Evolutionary conservation across 1,284 basidiomycete genomes (phyloP), one percentile per base, ranked within the genome.

Genomic region (Leccinum fallax): DNA sequence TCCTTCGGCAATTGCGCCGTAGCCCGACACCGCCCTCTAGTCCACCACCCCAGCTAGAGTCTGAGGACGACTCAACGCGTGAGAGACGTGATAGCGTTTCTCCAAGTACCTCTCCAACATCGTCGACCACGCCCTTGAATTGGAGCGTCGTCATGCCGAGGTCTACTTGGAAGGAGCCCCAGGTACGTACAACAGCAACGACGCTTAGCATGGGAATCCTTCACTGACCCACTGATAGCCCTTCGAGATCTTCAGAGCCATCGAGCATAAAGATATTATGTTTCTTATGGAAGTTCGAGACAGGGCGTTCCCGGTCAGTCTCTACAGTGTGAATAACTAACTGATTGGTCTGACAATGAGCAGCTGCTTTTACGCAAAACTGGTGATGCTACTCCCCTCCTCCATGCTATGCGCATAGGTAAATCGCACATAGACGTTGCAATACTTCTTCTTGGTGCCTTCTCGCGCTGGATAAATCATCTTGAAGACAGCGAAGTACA

Each of bases 371-470:
- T 93, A 28, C 85, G 85, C 58, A 90, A 88, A 69, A 84, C 85
- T 24, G 91, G 90, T 6, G 86, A 89, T 60, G 85, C 84, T 28
- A 92, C 91, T 0, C 91, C 91, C 11, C 81, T 93, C 6, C 80
- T 93, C 21, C 90, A 93, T 70, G 90, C 91, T 0, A 91, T 93
- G 84, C 82, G 90, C 16, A 88, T 92, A 43, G 90, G 92, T 24
- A 79, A 82, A 64, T 84, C 85, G 36, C 88, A 92, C 68, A 80
- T 85, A 64, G 91, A 93, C 46, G 85, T 93, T 10, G 87, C 90
- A 4, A 89, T 94, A 61, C 67, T 93, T 10, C 78, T 94, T 3
- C 71, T 93, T 7, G 92, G 92, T 26, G 90, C 92, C 16, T 90
- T 93, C 69, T 93, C 90, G 19, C 84, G 90, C 28, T 94, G 85